These are phyloP conservation scores for Inonotus obliquus DNA, from an alignment of 1,284 basidiomycete genomes.

Conservation along the genomic window DNA sequence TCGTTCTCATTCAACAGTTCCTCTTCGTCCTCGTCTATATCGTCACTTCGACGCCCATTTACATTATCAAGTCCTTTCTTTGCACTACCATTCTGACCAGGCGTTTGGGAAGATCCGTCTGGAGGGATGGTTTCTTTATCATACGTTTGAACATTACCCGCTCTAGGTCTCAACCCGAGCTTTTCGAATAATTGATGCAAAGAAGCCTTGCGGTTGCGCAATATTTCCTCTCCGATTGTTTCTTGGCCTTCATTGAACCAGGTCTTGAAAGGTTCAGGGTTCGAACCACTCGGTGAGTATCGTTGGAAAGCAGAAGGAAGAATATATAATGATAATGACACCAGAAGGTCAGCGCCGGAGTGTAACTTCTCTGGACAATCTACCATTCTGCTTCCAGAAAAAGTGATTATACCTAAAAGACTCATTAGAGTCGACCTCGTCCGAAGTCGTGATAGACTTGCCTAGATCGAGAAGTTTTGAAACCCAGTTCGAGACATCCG, in stretches of 20 bases:
- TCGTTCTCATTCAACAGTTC: constrained; percentile 79
- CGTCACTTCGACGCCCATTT: constrained; percentile 28
- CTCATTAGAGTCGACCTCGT: neutral
- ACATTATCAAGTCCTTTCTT: constrained; percentile 24
- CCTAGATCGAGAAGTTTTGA: constrained; percentile 68
- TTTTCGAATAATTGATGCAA: constrained; percentile 61
- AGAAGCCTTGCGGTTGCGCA: constrained; percentile 76
- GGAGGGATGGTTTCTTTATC: constrained; percentile 13
- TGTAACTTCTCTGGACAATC: constrained; percentile 63
- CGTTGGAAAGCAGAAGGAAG: constrained; percentile 56
- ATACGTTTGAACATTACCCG: constrained; percentile 32
- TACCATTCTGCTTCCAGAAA: constrained; percentile 57
- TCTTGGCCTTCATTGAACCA: constrained; percentile 72
- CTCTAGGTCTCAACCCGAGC: constrained; percentile 53
- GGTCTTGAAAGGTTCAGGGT: constrained; percentile 23
- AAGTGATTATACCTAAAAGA: constrained; percentile 53
- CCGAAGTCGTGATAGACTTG: constrained; percentile 26
- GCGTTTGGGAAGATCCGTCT: neutral
- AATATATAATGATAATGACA: constrained; percentile 67
- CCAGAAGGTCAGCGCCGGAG: constrained; percentile 65
- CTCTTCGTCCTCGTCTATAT: constrained; percentile 69
- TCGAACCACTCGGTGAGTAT: constrained; percentile 23
- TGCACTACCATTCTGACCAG: neutral
- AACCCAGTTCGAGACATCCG: constrained; percentile 65
- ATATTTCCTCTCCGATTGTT: constrained; percentile 63